Base-by-base conservation (phyloP, 2,329 filamentous ascomycete species). In the Acrodontium crateriforme region DNA sequence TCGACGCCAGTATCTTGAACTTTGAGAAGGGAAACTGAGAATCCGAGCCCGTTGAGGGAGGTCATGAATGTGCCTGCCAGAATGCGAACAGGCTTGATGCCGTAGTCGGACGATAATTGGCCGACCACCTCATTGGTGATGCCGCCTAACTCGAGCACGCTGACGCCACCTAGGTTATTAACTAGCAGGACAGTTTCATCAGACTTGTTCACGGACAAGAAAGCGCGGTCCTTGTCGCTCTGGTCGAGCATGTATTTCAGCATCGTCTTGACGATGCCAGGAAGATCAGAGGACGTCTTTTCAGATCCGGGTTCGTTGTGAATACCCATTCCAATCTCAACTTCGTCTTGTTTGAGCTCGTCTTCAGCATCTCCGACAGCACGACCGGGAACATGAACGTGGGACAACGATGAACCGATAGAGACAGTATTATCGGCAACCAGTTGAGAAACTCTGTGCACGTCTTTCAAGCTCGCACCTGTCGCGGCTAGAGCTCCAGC, bases 331-430 rank as follows among this genome's bases (percentile, higher is more conserved):
- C 76, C 76, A 38, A 78, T 62, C 53, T 79, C 74, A 13, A 76
- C 62, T 43, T 77, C 69, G 12, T 63, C 64, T 10, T 63, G 53
- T 25, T 57, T 63, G 32, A 87, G 55, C 22, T 74, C 72, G 14
- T 72, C 69, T 8, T 61, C 62, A 23, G 63, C 64, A 38, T 71
- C 67, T 0, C 59, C 54, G 5, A 61, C 49, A 2, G 62, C 68
- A 35, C 84, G 69, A 3, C 87, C 85, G 0, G 87, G 87, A 0
- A 94, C 81, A 49, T 94, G 87, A n/a, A 94, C 85, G 50, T 92
- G 85, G 38, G 79, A 77, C 22, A 94, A 59, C 29, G 80, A 87
- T 3, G 81, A 79, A 10, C 85, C 87, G 13, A 94, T 80, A 22
- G 78, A 84, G 18, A 91, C 78, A 5, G 87, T 58, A 49, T 92